Conservation (phyloP, 2,329 filamentous ascomycete genomes). For the Colletotrichum sp. region DNA sequence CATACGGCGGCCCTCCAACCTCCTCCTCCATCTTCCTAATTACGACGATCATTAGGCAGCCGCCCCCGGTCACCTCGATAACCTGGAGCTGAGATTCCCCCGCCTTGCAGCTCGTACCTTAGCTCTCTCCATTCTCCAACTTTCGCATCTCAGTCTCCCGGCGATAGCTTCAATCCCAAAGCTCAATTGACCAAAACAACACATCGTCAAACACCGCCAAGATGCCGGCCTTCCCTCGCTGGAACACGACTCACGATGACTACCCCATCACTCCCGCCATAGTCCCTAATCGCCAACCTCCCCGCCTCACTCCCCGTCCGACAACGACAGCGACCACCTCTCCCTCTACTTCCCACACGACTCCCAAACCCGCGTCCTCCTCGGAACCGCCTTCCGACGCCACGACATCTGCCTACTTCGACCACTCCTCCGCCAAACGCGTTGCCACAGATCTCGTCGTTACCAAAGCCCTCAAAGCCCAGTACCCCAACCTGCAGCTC, state of each 20-base stretch:
- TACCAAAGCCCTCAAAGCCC: constrained; percentile 39
- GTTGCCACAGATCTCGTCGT: constrained; percentile 49
- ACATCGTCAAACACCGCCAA: not conserved
- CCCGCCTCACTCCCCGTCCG: not conserved
- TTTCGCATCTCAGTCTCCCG: not conserved
- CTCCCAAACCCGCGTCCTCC: not conserved
- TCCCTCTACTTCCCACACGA: not conserved
- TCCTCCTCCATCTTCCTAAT: not conserved
- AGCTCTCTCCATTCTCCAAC: not conserved
- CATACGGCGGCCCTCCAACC: not conserved
- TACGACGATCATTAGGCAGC: not conserved
- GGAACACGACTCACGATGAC: not conserved
- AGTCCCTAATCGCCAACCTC: not conserved
- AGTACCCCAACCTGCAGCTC: constrained; percentile 49
- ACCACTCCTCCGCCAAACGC: constrained; percentile 44
- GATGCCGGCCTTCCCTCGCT: not conserved
- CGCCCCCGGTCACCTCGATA: not conserved
- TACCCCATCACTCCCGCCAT: not conserved
- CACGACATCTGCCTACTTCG: constrained; percentile 36
- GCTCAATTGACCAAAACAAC: not conserved
- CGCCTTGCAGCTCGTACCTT: constrained; percentile 1
- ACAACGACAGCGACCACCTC: not conserved
- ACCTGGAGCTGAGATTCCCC: not conserved
- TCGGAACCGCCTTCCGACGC: not conserved
- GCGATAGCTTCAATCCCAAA: not conserved